Conservation (phyloP, 2,329 filamentous ascomycete genomes). For the Paracamarosporium sp. region DNA sequence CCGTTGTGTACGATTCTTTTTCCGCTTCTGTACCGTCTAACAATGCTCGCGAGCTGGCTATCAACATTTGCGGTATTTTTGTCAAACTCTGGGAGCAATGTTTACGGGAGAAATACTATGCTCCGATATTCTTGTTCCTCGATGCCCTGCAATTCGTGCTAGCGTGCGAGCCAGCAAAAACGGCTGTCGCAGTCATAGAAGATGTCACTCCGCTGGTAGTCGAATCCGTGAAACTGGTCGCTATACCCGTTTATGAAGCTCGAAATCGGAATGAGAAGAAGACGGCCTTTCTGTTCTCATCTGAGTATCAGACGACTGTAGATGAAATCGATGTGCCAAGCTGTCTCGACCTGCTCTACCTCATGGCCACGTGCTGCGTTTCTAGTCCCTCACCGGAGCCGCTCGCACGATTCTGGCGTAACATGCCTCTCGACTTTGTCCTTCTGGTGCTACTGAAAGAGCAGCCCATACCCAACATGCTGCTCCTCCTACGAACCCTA, state of each 20-base stretch:
- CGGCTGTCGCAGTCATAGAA: constrained; percentile 66
- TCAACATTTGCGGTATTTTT: constrained; percentile 69
- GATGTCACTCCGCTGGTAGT: constrained; percentile 58
- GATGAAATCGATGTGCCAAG: constrained; percentile 69
- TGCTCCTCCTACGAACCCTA: constrained; percentile 70
- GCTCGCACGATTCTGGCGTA: constrained; percentile 67
- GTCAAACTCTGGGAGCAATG: constrained; percentile 74
- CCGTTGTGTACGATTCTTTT: constrained; percentile 72
- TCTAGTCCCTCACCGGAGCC: constrained; percentile 45
- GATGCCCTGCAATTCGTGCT: constrained; percentile 70
- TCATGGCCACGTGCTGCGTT: constrained; percentile 66
- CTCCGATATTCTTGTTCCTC: constrained; percentile 70
- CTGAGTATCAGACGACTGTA: constrained; percentile 54
- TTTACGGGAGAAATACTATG: constrained; percentile 66
- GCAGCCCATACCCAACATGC: constrained; percentile 69
- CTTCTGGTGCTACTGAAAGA: constrained; percentile 71
- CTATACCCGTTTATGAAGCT: constrained; percentile 53
- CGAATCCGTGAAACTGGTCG: constrained; percentile 61
- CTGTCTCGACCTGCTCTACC: constrained; percentile 71
- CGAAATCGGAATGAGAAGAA: constrained; percentile 36
- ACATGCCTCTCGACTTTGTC: constrained; percentile 70
- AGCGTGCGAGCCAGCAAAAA: constrained; percentile 64
- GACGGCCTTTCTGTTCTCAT: constrained; percentile 31
- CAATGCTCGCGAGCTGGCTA: constrained; percentile 62
- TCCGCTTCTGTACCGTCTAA: constrained; percentile 58